A percentile compares a stretch with the other conserved stretches of the same genome.
phyloP scores from a whole-genome alignment of 306 rosid genomes.

The Acacia acuminata region DNA sequence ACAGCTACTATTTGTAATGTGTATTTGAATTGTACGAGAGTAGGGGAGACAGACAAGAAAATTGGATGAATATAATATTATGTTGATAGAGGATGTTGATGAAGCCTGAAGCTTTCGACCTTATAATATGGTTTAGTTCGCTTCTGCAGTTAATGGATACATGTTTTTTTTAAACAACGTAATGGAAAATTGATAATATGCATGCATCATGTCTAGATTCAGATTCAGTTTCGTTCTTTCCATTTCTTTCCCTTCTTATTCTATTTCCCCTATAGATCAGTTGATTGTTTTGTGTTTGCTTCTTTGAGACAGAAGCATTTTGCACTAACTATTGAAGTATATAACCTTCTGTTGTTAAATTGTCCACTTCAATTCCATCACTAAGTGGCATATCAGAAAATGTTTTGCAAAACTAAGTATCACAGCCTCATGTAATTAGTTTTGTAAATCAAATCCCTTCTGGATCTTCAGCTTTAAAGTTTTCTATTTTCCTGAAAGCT shows the following conservation, averaged over 20 bases:
- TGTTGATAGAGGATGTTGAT: not conserved
- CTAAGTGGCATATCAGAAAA: not conserved
- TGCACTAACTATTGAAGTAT: not conserved
- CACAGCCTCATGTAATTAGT: not conserved
- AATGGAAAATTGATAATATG: not conserved
- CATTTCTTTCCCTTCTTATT: not conserved
- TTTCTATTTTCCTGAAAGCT: not conserved
- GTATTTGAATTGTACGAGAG: not conserved
- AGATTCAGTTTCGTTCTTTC: not conserved
- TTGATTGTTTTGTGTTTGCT: not conserved
- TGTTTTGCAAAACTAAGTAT: not conserved
- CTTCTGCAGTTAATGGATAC: not conserved
- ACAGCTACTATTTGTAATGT: not conserved
- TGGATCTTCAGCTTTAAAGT: not conserved
- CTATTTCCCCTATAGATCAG: not conserved
- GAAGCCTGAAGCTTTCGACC: not conserved
- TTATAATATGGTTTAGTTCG: constrained; percentile 13
- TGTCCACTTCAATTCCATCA: not conserved
- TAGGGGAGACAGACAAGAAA: not conserved
- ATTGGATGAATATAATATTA: not conserved
- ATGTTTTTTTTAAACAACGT: not conserved
- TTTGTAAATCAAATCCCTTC: not conserved
- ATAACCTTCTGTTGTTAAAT: not conserved
- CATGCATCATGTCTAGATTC: not conserved
- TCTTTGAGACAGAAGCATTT: not conserved